Evolutionary conservation across 78 protist genomes (phyloP).

Genomic region (Capsaspora owczarzaki): DNA sequence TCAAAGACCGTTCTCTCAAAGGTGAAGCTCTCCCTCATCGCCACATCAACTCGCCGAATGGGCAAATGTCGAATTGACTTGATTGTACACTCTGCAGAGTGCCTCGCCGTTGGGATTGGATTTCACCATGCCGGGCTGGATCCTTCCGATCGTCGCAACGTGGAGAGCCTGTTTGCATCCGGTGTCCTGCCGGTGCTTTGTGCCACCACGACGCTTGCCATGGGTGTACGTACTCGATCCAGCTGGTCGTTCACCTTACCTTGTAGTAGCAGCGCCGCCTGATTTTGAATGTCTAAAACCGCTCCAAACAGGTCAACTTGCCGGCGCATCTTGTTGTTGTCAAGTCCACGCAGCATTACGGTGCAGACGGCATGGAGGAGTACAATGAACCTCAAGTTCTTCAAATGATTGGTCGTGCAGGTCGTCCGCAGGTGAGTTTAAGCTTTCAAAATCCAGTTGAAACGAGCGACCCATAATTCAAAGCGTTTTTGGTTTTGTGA

Average conservation of each 20-base stretch:
- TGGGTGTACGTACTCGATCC: neutral
- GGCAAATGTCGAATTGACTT: neutral
- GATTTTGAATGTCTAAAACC: no score
- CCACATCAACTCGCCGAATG: no score
- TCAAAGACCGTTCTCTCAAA: no score
- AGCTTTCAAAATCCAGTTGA: neutral
- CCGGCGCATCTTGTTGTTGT: slow-evolving; percentile 57
- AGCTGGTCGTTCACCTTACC: neutral
- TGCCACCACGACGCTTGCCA: slow-evolving; percentile 14
- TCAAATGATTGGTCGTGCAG: slow-evolving; percentile 51
- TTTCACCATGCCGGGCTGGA: slow-evolving; percentile 95
- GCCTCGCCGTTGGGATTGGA: slow-evolving; percentile 87
- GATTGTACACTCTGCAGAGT: neutral
- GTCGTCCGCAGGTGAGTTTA: slow-evolving; percentile 17
- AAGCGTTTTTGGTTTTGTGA: neutral
- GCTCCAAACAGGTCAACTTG: slow-evolving; percentile 66
- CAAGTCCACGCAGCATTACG: slow-evolving; percentile 25
- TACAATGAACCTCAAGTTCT: neutral
- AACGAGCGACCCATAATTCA: neutral
- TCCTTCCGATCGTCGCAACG: slow-evolving; percentile 47
- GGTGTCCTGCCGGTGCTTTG: slow-evolving; percentile 68
- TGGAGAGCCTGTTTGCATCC: slow-evolving; percentile 60
- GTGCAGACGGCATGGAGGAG: slow-evolving; percentile 10
- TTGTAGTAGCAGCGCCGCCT: neutral
- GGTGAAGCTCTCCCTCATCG: no score